phyloP scores from a whole-genome alignment of 176 grass and related monocot species.

The Guadua angustifolia region DNA sequence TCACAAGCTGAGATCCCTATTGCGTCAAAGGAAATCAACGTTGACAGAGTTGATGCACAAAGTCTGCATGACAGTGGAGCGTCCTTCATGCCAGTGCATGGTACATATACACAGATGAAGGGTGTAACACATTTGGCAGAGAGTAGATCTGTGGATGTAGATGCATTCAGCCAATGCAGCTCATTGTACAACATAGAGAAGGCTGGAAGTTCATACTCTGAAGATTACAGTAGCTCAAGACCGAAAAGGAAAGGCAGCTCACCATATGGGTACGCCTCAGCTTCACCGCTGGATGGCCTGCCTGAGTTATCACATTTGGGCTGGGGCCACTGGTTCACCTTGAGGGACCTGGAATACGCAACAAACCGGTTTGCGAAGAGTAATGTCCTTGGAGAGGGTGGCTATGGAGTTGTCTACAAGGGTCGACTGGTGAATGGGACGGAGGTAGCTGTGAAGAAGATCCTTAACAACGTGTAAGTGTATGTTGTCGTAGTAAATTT shows the following conservation, averaged over 20 bases:
- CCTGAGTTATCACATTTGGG: conserved; percentile 83
- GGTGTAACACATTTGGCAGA: conserved; percentile 37
- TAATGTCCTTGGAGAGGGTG: conserved; percentile 90
- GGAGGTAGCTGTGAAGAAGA: conserved; percentile 93
- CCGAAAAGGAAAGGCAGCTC: conserved; percentile 62
- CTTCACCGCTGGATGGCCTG: conserved; percentile 69
- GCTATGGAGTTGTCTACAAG: conserved; percentile 89
- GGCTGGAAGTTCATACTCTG: conserved; percentile 79
- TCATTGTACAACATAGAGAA: conserved; percentile 72
- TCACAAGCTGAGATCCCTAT: conserved; percentile 67
- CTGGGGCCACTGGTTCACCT: conserved; percentile 98
- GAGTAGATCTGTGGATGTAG: conserved; percentile 72
- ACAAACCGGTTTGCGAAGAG: conserved; percentile 73
- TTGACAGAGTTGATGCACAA: conserved; percentile 70
- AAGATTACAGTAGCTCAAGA: conserved; percentile 67
- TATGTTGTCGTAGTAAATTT: conserved; percentile 33
- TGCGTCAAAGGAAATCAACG: conserved; percentile 84
- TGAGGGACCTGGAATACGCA: conserved; percentile 82
- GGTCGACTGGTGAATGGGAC: conserved; percentile 73
- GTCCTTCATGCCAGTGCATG: conserved; percentile 55
- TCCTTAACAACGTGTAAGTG: conserved; percentile 94
- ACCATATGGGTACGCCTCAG: conserved; percentile 45
- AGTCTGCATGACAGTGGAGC: conserved; percentile 39
- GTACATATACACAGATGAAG: conserved; percentile 62
- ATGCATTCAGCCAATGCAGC: conserved; percentile 81